Percentiles rank a stretch among this genome's conserved stretches.
Evolutionary conservation across 768 basidiomycete genomes (phyloP).

Genomic region (Dioszegia hungarica): DNA sequence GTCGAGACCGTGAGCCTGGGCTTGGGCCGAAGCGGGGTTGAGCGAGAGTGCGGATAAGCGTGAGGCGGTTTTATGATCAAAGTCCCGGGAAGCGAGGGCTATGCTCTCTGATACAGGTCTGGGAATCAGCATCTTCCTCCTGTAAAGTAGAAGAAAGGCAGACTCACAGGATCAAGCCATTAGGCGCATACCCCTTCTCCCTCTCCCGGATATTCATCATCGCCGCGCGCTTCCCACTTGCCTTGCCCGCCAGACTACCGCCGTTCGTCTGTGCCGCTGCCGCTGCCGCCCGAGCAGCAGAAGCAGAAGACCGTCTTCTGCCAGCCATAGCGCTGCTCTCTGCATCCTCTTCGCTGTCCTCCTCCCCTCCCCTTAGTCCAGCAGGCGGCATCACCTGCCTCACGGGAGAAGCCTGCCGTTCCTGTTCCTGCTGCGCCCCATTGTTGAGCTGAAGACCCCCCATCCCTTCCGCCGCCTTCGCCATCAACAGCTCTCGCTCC

Average conservation of each 20-base stretch:
- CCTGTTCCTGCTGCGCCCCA: neutral
- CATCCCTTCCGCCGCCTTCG: constrained; percentile 3
- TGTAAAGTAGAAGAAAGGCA: neutral
- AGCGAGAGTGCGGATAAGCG: constrained; percentile 21
- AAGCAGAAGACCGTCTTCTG: constrained; percentile 4
- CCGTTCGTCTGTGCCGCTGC: neutral
- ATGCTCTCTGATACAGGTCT: constrained; percentile 31
- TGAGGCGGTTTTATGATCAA: constrained; percentile 23
- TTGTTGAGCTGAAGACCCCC: neutral
- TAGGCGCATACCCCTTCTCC: constrained; percentile 15
- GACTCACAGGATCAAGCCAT: constrained; percentile 35
- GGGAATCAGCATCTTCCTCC: neutral
- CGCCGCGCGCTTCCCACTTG: constrained; percentile 27
- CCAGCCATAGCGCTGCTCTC: constrained; percentile 6
- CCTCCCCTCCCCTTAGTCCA: neutral
- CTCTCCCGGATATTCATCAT: constrained; percentile 19
- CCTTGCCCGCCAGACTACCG: neutral
- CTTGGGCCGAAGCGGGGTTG: neutral
- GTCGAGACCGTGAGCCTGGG: neutral
- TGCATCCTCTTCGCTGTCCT: neutral
- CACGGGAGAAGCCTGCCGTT: neutral
- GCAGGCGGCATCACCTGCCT: neutral
- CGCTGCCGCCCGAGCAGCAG: neutral
- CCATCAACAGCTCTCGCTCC: constrained; percentile 28
- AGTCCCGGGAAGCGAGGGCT: constrained; percentile 28